Conservation (phyloP, 495 filamentous ascomycete species). For the Penicillium arizonense region DNA sequence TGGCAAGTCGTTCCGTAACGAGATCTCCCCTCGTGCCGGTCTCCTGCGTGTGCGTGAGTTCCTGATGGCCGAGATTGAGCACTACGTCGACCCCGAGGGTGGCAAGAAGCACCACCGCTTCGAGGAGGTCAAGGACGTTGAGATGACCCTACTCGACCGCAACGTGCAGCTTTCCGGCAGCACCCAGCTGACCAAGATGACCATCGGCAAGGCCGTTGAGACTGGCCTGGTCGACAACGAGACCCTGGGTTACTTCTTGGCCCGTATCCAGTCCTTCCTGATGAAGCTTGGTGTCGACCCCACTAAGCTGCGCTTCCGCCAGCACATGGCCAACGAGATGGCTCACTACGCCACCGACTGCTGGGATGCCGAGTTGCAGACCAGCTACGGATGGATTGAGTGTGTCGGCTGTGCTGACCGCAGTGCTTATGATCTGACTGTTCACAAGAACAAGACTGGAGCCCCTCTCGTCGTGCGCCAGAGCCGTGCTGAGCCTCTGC, state of each 20-base stretch:
- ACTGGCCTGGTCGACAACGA: slow-evolving; percentile 74
- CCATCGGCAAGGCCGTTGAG: slow-evolving; percentile 71
- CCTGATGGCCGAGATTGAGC: slow-evolving; percentile 74
- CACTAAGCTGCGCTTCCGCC: slow-evolving; percentile 74
- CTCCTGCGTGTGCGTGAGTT: slow-evolving; percentile 70
- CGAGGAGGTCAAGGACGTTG: slow-evolving; percentile 58
- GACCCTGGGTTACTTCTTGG: slow-evolving; percentile 85
- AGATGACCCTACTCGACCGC: slow-evolving; percentile 67
- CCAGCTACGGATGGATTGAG: slow-evolving; percentile 82
- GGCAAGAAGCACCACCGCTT: slow-evolving; percentile 71
- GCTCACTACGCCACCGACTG: slow-evolving; percentile 83
- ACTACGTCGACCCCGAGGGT: slow-evolving; percentile 68
- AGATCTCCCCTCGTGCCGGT: slow-evolving; percentile 67
- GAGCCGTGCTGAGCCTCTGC: slow-evolving; percentile 61
- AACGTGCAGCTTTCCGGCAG: slow-evolving; percentile 67
- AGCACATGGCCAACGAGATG: slow-evolving; percentile 83
- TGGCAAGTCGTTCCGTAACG: slow-evolving; percentile 75
- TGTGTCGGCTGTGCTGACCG: slow-evolving; percentile 84
- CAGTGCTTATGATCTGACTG: slow-evolving; percentile 75
- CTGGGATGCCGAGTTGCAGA: slow-evolving; percentile 80
- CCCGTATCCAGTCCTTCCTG: slow-evolving; percentile 73
- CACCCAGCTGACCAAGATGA: slow-evolving; percentile 57
- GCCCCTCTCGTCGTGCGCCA: slow-evolving; percentile 70
- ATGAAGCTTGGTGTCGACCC: slow-evolving; percentile 66
- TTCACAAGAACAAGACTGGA: slow-evolving; percentile 80